Evolutionary conservation across 768 basidiomycete genomes (phyloP).

Genomic region (Suillus weaverae): DNA sequence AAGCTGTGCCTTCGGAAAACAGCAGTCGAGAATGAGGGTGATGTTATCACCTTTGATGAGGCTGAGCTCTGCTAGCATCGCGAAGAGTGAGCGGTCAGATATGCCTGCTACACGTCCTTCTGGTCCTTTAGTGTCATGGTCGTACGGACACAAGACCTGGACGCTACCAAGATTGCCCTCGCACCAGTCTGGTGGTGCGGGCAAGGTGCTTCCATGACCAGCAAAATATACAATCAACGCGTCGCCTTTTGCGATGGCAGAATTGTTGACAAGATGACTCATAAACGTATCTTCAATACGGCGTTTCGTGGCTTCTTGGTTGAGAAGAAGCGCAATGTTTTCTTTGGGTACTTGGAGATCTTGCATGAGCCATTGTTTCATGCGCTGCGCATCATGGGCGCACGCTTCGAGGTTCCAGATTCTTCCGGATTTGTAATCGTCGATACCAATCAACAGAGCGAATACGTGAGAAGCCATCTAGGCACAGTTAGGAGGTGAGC

Average conservation of each 20-base stretch:
- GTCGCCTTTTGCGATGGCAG: slow-evolving; percentile 57
- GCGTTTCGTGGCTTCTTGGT: slow-evolving; percentile 59
- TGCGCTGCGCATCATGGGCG: slow-evolving; percentile 59
- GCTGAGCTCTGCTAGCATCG: slow-evolving; percentile 59
- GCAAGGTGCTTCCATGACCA: slow-evolving; percentile 64
- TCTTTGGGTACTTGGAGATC: slow-evolving; percentile 57
- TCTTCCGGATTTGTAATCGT: slow-evolving; percentile 61
- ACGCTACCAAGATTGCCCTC: slow-evolving; percentile 42
- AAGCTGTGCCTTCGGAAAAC: slow-evolving; percentile 49
- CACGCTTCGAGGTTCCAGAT: slow-evolving; percentile 70
- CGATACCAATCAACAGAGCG: slow-evolving; percentile 68
- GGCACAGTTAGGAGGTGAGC: slow-evolving; percentile 12
- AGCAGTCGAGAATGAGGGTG: slow-evolving; percentile 65
- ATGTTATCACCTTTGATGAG: slow-evolving; percentile 66
- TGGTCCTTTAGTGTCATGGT: slow-evolving; percentile 53
- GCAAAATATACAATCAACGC: slow-evolving; percentile 71
- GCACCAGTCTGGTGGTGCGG: slow-evolving; percentile 63
- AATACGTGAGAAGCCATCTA: slow-evolving; percentile 53
- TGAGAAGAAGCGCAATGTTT: slow-evolving; percentile 56
- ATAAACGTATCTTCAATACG: slow-evolving; percentile 62
- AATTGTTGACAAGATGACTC: slow-evolving; percentile 63
- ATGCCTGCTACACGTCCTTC: slow-evolving; percentile 58
- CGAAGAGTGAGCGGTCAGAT: slow-evolving; percentile 63
- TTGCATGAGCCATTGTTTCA: slow-evolving; percentile 57
- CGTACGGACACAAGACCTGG: slow-evolving; percentile 66